These are phyloP conservation scores for Cyclotella kingstonii DNA, from an alignment of 108 stramenopile species.

Conservation along the genomic window DNA sequence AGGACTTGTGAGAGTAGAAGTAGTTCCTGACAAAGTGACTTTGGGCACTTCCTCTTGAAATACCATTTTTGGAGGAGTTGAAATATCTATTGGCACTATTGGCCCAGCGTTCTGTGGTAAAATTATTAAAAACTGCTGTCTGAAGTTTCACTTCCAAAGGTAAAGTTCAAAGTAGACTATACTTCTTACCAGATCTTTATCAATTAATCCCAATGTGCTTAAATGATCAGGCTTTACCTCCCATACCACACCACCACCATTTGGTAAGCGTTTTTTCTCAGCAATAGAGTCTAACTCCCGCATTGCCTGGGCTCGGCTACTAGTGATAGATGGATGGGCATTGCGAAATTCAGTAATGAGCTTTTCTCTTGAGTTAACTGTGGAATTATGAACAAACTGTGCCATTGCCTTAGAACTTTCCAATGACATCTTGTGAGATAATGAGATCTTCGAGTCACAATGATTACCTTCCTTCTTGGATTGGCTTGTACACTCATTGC, in stretches of 20 bases:
- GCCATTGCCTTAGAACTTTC: constrained; percentile 59
- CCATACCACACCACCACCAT: constrained; percentile 68
- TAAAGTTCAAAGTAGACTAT: neutral
- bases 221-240: constrained; percentile 70
- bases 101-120: constrained; percentile 13
- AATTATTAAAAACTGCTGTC: neutral
- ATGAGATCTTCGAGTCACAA: neutral
- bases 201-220: constrained; percentile 46
- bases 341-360: constrained; percentile 70
- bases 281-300: constrained; percentile 78
- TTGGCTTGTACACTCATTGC: constrained; percentile 24
- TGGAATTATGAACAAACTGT: constrained; percentile 69
- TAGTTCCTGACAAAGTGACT: neutral
- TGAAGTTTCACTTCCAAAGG: neutral
- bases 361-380: constrained; percentile 66
- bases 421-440: constrained; percentile 37
- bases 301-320: constrained; percentile 65
- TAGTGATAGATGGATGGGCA: constrained; percentile 46
- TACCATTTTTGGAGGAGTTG: neutral
- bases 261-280: constrained; percentile 55
- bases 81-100: neutral
- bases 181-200: constrained; percentile 37
- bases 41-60: neutral
- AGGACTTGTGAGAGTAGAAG: constrained; percentile 1
- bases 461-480: constrained; percentile 9